Evolutionary conservation across 1,284 basidiomycete species (phyloP), one percentile per base, ranked within the genome.

Genomic region (Papiliotrema terrestris): DNA sequence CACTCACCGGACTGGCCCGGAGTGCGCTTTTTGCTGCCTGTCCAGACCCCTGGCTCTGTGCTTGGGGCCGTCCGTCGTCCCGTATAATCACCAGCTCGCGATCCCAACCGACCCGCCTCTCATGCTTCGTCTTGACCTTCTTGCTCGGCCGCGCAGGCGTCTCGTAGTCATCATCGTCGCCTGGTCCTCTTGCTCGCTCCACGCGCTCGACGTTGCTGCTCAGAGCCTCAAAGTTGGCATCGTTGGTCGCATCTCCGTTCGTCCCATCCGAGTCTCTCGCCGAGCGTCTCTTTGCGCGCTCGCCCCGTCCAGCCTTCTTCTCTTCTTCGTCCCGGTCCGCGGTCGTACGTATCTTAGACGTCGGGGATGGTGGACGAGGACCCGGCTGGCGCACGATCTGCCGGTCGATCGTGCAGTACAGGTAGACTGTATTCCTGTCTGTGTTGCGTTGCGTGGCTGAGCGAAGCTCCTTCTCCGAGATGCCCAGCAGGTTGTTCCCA

Each of bases 121-220:
- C 51, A 20, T 48, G 45, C 5, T 17, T 2, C 57, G 76, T 77
- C 48, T 65, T 66, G 8, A 55, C 49, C 22, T 65, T 62, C 50
- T 74, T 74, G 5, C 50, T 42, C 9, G 67, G 65, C 51, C 70
- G 50, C 11, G 78, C 77, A 0, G 84, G 88, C 2, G 86, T 86
- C 66, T 81, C 80, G 63, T 88, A 92, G 61, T 90, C 89, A 62
- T 87, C 88, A 37, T 89, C 88, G 19, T 91, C 89, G 1, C 89
- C 88, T 5, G 88, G 83, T 11, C 85, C 86, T 63, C 84, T 75
- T 19, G 50, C 19, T 23, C 58, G 13, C 44, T 53, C 46, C 8
- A 69, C 49, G 8, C 50, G 49, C 45, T 68, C 62, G 5, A 66
- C 49, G 15, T 51, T 39, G 20, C 37, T 46, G 26, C 25, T 32